Evolutionary conservation across 768 basidiomycete genomes (phyloP), one percentile per base, ranked within the genome.

Genomic region (Hygrocybe coccinea): DNA sequence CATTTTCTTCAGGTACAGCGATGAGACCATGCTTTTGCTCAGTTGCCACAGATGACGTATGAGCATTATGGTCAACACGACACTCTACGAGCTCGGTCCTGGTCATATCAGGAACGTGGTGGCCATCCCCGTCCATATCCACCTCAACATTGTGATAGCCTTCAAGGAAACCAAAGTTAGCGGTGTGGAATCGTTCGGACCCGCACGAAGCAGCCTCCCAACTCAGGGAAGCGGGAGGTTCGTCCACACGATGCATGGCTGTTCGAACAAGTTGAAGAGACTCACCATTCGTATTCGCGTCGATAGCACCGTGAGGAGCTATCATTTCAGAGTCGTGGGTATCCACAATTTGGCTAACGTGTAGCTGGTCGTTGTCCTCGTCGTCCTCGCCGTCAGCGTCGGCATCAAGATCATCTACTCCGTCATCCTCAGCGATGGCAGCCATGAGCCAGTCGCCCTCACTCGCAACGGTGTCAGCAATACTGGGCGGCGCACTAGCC

Each of bases 361-460:
- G 73, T 53, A 76, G 66, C 54, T 71, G 72, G 55, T 79, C 77
- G 56, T 79, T 82, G 46, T 72, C 72, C 53, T 74, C 74, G 49
- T 74, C 74, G 47, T 76, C 77, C 58, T 69, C 65, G 19, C 56
- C 60, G 24, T 60, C 69, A 59, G 61, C 66, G 56, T 76, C 75
- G 65, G 74, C 70, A 58, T 74, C 71, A 9, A 34, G 44, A 53
- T 74, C 76, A n/a, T 67, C 78, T 56, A 82, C 85, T 55, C 74
- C 83, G 63, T 84, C 85, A 62, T 81, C 85, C 67, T 85, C 86
- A 55, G 79, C 84, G 62, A 91, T 91, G 50, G 89, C 89, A 67
- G 88, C 89, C 89, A 91, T 91, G 41, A 91, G 76, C 89, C 89
- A 91, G 71, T 91, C 89, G 52, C 77, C 85, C 68, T 91, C 89